These are phyloP conservation scores for Coemansia sp. DNA, from an alignment of 192 early-diverging fungal genomes.

Conservation along the genomic window DNA sequence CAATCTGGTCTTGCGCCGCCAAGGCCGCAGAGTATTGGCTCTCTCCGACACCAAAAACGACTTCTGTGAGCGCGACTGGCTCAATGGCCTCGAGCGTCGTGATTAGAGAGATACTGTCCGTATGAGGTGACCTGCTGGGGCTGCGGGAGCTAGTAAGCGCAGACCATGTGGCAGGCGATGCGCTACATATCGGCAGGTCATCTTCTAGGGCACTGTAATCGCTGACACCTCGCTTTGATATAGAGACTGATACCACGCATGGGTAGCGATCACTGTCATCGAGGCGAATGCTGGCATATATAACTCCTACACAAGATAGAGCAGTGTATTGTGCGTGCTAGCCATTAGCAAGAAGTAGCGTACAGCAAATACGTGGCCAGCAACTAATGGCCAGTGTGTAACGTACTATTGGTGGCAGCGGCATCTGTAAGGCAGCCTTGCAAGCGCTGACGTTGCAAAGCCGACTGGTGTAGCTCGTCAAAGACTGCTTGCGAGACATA, in stretches of 20 bases:
- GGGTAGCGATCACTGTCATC: neutral
- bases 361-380: neutral
- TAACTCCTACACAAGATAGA: neutral
- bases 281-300: conserved; percentile 17
- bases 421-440: neutral
- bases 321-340: neutral
- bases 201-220: neutral
- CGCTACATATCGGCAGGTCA: conserved; percentile 17
- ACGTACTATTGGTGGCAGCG: neutral
- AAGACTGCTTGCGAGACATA: conserved; percentile 20
- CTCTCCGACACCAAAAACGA: conserved; percentile 40
- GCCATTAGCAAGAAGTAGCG: neutral
- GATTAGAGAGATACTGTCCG: neutral
- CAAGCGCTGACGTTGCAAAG: conserved; percentile 17
- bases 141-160: conserved; percentile 12
- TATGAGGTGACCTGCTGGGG: neutral
- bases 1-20: conserved; percentile 20
- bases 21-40: conserved; percentile 35
- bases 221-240: neutral
- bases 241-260: conserved; percentile 13
- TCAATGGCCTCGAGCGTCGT: conserved; percentile 25
- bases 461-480: conserved; percentile 15
- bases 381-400: neutral
- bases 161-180: conserved; percentile 8
- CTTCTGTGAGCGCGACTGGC: conserved; percentile 39